Base-by-base conservation (phyloP, 768 basidiomycete genomes). In the Pisolithus orientalis region DNA sequence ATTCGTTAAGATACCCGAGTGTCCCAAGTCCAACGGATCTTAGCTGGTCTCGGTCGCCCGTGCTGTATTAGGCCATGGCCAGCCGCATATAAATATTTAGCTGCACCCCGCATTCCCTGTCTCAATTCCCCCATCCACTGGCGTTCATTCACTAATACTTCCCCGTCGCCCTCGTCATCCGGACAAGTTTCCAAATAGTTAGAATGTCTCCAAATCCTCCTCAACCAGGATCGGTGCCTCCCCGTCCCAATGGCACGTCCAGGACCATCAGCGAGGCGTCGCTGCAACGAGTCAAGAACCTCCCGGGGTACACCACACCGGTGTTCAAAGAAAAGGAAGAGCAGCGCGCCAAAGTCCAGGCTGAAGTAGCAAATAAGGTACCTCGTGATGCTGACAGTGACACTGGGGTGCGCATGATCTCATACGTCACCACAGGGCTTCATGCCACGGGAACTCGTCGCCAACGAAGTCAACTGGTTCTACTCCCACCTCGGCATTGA, bases 381-480 rank as follows among this genome's bases (percentile, higher is more conserved):
- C 21, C 21, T 21, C 21, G 21, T 21, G 21, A 21, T 21, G 40
- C 13, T 39, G 43, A 43, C 53, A 6, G 7, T 21, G 21, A 21
- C 21, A 21, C 31, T 1, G 31, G 28, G 24, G 46, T 32, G 3
- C 40, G 34, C 25, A 17, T 53, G 44, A 56, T 59, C 57, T 38
- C 46, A 47, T 53, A 34, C 34, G 34, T 50, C 56, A 48, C 45
- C 38, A 16, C 56, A 90, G 86, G 96, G 95, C 43, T 99, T 99
- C 75, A 84, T 99, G 58, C 94, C 96, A 1, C 82, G 79, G 52
- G 85, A 93, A 62, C 82, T 98, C 56, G 87, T 95, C 58, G 70
- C 75, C 54, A 82, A 84, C 67, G 95, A 99, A 70, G 91, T 98
- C 62, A 80, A 85, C 67, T 99, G 94, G 94, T 98, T 96, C 80